Evolutionary conservation across 1,284 basidiomycete species (phyloP), one percentile per base, ranked within the genome.

Genomic region (Sanguinoderma infundibulare): DNA sequence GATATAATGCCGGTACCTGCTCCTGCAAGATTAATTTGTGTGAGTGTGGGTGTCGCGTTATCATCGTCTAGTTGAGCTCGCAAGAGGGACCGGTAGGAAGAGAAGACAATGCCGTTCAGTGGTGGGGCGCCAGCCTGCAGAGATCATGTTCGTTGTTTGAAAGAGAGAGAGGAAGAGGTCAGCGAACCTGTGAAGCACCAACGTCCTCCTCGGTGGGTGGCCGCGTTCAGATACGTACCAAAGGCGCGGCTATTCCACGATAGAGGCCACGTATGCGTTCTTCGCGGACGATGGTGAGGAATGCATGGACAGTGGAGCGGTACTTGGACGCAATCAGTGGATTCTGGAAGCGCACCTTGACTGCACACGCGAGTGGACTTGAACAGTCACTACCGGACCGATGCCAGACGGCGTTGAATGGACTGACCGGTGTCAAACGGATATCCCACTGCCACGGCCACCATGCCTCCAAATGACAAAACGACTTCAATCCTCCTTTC

Each of bases 321-420:
- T 92, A 91, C 67, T 77, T 85, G 4, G 69, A 68, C 17, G 83
- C 78, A 22, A 84, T 81, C 34, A 78, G 74, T 0, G 90, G 87
- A 66, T 81, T 87, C 73, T 92, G 91, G 59, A 91, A 83, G 53
- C 90, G 85, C 14, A 91, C 89, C 79, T 92, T 92, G 63, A 92
- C 90, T 89, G 68, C 14, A 46, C 8, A 24, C 42, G 10, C 36
- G 30, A 36, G 51, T 6, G 50, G 46, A 12, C 32, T 2, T 28
- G 30, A 36, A 15, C 9, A n/a, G n/a, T n/a, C n/a, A n/a, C n/a
- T n/a, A n/a, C n/a, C n/a, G 36, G 30, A 17, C 26, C 24, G 28
- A 32, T 9, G 47, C 15, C 10, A 3, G 22, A 30, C 24, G 14
- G 17, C 2, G 32, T 35, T 52, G 59, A 57, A 3, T 59, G 20